Conservation (phyloP, 1,139 yeast species). For the Saccharomyces pastorianus region DNA sequence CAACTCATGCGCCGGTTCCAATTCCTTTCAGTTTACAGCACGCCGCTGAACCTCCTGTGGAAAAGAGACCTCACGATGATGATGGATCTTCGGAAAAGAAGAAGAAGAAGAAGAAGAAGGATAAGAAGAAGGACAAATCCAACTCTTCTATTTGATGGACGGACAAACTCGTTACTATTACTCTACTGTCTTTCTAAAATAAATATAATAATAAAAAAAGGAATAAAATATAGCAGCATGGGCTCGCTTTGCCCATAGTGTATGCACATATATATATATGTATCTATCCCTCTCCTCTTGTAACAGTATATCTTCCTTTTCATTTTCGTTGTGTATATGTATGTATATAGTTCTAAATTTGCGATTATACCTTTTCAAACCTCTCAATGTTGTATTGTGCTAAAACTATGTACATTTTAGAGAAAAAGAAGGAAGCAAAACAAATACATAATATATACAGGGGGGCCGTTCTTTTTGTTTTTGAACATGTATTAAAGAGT, state of each 20-base stretch:
- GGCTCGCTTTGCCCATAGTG: background rate
- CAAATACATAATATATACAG: background rate
- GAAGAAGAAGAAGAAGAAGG: conserved; percentile 39
- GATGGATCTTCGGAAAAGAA: conserved; percentile 33
- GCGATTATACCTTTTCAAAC: background rate
- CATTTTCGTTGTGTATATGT: background rate
- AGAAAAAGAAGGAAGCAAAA: background rate
- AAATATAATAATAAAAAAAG: background rate
- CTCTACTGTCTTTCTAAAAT: background rate
- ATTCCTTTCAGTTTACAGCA: conserved; percentile 31
- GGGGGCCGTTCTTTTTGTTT: background rate
- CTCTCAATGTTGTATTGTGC: background rate
- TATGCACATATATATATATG: background rate
- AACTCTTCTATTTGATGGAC: conserved; percentile 1
- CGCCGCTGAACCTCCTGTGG: conserved; percentile 11
- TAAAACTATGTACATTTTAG: background rate
- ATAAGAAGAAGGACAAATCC: conserved; percentile 34
- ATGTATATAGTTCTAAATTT: background rate
- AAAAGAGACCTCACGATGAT: conserved; percentile 30
- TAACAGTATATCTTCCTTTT: background rate
- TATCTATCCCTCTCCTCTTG: background rate
- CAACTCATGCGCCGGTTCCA: conserved; percentile 35
- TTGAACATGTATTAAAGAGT: background rate
- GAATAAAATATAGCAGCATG: background rate
- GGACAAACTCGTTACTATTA: background rate